Percentiles rank a stretch among this genome's conserved stretches.
These are phyloP conservation scores for Suaeda aralocaspica DNA, from an alignment of 148 eudicot genomes.

Conservation along the genomic window DNA sequence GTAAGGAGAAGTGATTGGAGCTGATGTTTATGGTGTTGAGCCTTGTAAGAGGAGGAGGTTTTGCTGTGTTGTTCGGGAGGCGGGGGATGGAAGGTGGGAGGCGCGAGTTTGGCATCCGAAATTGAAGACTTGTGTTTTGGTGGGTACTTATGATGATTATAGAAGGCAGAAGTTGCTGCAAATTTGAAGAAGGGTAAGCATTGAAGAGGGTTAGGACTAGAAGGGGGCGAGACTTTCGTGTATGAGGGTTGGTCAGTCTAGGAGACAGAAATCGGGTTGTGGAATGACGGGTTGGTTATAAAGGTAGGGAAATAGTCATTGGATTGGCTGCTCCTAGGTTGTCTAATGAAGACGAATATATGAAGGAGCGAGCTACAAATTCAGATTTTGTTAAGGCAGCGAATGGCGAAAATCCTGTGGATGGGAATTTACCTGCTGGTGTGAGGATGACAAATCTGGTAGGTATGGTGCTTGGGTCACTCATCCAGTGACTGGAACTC, in stretches of 20 bases:
- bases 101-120: slow-evolving; percentile 27
- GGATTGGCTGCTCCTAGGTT: slow-evolving; percentile 20
- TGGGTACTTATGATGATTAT: slow-evolving; percentile 16
- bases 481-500: slow-evolving; percentile 11
- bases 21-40: slow-evolving; percentile 4
- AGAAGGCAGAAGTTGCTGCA: slow-evolving; percentile 23
- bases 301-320: slow-evolving; percentile 20
- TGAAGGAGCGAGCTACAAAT: slow-evolving; percentile 13
- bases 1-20: not conserved
- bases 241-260: not conserved
- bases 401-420: slow-evolving; percentile 2
- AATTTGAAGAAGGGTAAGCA: slow-evolving; percentile 22
- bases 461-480: slow-evolving; percentile 24
- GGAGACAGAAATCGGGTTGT: not conserved
- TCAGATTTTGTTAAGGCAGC: slow-evolving; percentile 5
- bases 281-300: slow-evolving; percentile 9
- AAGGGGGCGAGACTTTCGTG: not conserved
- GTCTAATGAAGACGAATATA: not conserved
- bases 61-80: slow-evolving; percentile 18
- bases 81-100: slow-evolving; percentile 12
- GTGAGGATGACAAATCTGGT: slow-evolving; percentile 24
- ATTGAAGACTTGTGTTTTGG: slow-evolving; percentile 1
- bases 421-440: slow-evolving; percentile 20
- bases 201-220: slow-evolving; percentile 15
- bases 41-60: not conserved